Evolutionary conservation across 2,329 filamentous ascomycete species (phyloP).

Genomic region (Celoporthe dispersa): DNA sequence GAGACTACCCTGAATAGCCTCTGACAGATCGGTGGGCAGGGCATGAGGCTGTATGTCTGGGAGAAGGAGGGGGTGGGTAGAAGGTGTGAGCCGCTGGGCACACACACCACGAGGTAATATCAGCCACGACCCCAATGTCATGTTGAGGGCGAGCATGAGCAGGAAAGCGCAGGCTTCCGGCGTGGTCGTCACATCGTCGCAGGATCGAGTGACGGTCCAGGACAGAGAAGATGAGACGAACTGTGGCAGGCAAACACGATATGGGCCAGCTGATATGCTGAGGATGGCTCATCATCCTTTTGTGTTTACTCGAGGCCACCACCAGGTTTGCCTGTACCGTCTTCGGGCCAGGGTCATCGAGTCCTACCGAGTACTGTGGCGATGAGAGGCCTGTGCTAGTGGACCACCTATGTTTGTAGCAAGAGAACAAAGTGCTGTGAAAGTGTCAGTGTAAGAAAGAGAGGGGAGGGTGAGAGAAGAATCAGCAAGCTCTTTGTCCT

Average conservation of each 20-base stretch:
- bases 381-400: conserved; percentile 8
- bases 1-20: conserved; percentile 4
- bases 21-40: conserved; percentile 14
- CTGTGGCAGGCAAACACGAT: conserved; percentile 2
- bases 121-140: conserved; percentile 27
- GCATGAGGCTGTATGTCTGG: conserved; percentile 27
- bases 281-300: neutral
- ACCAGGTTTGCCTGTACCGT: conserved; percentile 9
- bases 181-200: neutral
- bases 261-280: neutral
- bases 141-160: conserved; percentile 22
- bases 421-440: neutral
- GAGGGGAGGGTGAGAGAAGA: neutral
- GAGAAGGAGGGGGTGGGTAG: neutral
- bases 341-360: conserved; percentile 1
- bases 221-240: conserved; percentile 19
- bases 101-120: conserved; percentile 28
- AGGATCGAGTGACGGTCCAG: neutral
- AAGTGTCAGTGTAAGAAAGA: conserved; percentile 20
- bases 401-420: neutral
- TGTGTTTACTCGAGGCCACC: neutral
- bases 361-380: conserved; percentile 10
- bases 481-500: neutral
- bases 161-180: conserved; percentile 6
- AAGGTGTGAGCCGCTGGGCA: conserved; percentile 16